These are phyloP conservation scores for Chlorella sp. DNA, from an alignment of 139 green algal genomes.

Conservation along the genomic window DNA sequence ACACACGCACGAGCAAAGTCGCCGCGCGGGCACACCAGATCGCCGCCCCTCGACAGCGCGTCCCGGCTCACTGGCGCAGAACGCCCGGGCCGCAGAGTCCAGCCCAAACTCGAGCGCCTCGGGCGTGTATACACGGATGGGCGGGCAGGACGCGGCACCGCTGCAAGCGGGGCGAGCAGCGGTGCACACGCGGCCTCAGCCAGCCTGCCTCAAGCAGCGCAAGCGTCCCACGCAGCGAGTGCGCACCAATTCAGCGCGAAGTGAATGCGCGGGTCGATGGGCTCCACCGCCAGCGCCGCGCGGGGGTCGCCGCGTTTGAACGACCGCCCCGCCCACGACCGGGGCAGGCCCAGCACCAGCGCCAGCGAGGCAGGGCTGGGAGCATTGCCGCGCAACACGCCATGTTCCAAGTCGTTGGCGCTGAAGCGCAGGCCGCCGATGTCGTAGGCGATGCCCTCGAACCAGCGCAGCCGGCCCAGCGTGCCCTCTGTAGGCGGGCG, in stretches of 20 bases:
- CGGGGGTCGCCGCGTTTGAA: slow-evolving; percentile 61
- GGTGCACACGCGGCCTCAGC: no score
- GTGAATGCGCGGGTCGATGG: slow-evolving; percentile 89
- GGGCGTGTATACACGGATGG: slow-evolving; percentile 86
- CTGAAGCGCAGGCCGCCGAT: slow-evolving; percentile 76
- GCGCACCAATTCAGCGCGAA: slow-evolving; percentile 97
- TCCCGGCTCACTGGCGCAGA: slow-evolving; percentile 40
- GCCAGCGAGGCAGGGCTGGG: slow-evolving; percentile 51
- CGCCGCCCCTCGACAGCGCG: no score
- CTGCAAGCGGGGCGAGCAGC: no score
- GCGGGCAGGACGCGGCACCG: slow-evolving; percentile 89
- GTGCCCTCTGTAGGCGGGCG: no score
- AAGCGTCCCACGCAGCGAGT: no score
- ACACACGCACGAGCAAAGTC: no score
- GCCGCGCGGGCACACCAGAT: no score
- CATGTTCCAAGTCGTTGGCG: slow-evolving; percentile 94
- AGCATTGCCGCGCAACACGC: slow-evolving; percentile 87
- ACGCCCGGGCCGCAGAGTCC: slow-evolving; percentile 58
- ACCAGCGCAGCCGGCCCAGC: slow-evolving; percentile 42
- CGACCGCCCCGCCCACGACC: slow-evolving; percentile 36
- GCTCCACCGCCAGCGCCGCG: slow-evolving; percentile 39
- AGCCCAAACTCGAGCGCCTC: slow-evolving; percentile 83
- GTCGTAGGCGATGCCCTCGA: slow-evolving; percentile 56
- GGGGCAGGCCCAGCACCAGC: slow-evolving; percentile 53
- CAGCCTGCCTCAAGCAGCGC: no score